phyloP scores from a whole-genome alignment of 192 early-diverging fungal species.

The Podila verticillata region DNA sequence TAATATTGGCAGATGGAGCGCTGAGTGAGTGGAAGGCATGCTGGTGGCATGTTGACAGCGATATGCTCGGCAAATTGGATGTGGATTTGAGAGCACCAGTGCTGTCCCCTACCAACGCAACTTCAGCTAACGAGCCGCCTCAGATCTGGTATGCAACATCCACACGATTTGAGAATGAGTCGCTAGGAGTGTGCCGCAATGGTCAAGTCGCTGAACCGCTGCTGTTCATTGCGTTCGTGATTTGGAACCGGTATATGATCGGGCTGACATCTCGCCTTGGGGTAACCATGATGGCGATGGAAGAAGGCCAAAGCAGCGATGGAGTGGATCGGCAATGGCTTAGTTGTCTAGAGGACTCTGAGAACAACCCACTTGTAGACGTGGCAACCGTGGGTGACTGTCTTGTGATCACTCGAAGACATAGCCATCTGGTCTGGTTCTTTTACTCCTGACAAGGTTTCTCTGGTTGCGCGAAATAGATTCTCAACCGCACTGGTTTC shows the following conservation, averaged over 20 bases:
- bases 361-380: conserved; percentile 25
- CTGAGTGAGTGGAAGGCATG: conserved; percentile 24
- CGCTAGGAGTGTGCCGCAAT: not conserved
- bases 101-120: not conserved
- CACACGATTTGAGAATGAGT: conserved; percentile 22
- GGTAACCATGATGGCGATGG: conserved; percentile 21
- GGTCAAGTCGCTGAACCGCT: not conserved
- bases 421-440: conserved; percentile 29
- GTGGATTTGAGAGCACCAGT: conserved; percentile 7
- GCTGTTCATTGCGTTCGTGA: conserved; percentile 29
- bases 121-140: not conserved
- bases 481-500: too few species aligned
- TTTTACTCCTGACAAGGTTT: not conserved
- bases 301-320: conserved; percentile 1
- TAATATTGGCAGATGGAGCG: conserved; percentile 31
- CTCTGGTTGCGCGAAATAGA: too few species aligned
- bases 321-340: conserved; percentile 17
- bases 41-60: conserved; percentile 35
- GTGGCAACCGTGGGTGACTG: conserved; percentile 25
- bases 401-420: conserved; percentile 19
- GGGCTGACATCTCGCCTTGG: conserved; percentile 13
- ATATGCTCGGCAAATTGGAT: not conserved
- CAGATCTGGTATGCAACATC: not conserved
- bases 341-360: conserved; percentile 8
- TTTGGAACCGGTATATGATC: conserved; percentile 43